Evolutionary conservation across 164 flowering plant species (phyloP), one percentile per base, ranked within the genome.

Genomic region (Protea cynaroides): DNA sequence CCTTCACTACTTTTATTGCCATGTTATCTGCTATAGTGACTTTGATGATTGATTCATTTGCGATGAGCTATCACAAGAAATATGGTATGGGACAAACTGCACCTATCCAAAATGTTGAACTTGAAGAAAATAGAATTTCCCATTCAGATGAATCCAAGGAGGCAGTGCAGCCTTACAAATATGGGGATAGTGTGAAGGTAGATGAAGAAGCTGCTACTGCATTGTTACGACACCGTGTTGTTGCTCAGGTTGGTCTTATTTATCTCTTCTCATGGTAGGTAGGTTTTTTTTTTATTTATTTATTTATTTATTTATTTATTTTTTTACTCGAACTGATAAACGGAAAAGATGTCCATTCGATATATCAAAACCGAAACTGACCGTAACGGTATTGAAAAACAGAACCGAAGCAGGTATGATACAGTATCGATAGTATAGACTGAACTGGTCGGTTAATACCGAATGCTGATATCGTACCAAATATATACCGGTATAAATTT

Each of bases 11-110:
- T 0, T 75, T 75, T 29, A 66, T 71, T 3, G 74, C 74, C 4
- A 75, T 75, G 78, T 25, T 71, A 47, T 72, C 76, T 47, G 71
- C 79, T 1, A 59, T 76, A 10, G 37, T 69, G 0, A 76, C 79
- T 21, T 40, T 76, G 10, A 76, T 69, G 76, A 73, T 76, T 50
- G 79, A 76, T 38, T 72, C 79, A 12, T 56, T 76, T 38, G 76
- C 73, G 19, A 76, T 76, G 22, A 75, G 72, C 15, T 71, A 75
- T 49, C 61, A 38, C 49, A 59, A 12, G 50, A 66, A 14, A 62
- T 54, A 56, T 8, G 37, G 22, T 53, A 19, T 12, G 2, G 67
- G 37, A 29, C 34, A 3, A 3, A 29, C 34, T n/a, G n/a, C n/a
- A n/a, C n/a, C n/a, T 29, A 29, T 29, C 17, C n/a, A 68, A 24